A percentile compares a stretch with the other conserved stretches of the same genome.
Evolutionary conservation across 1,284 basidiomycete genomes (phyloP).

Genomic region (Malassezia dermatis): DNA sequence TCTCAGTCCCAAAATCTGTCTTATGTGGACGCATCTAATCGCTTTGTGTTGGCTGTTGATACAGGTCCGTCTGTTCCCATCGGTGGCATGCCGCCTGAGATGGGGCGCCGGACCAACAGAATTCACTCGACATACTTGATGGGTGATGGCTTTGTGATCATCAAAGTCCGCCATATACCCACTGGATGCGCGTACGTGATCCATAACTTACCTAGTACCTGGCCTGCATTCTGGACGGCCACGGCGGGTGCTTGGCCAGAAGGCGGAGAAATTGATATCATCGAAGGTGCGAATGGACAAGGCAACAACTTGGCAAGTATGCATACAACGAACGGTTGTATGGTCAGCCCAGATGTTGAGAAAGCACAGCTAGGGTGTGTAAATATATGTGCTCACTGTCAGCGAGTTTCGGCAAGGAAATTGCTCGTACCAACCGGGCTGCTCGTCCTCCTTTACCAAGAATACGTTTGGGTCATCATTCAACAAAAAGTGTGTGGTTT

Average conservation of each 20-base stretch:
- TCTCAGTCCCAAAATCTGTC: slow-evolving; percentile 23
- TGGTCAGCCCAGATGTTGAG: slow-evolving; percentile 13
- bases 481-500: slow-evolving; percentile 18
- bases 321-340: slow-evolving; percentile 29
- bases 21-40: slow-evolving; percentile 19
- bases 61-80: slow-evolving; percentile 3
- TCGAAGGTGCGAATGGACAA: slow-evolving; percentile 35
- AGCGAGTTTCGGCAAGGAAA: slow-evolving; percentile 13
- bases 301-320: slow-evolving; percentile 29
- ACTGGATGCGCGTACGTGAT: slow-evolving; percentile 24
- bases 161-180: slow-evolving; percentile 25
- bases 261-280: slow-evolving; percentile 40
- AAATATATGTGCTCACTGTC: neutral
- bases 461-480: slow-evolving; percentile 25
- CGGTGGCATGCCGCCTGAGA: slow-evolving; percentile 16
- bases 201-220: slow-evolving; percentile 15
- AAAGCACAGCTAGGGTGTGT: slow-evolving; percentile 18
- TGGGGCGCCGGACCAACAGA: slow-evolving; percentile 24
- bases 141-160: slow-evolving; percentile 28
- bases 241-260: slow-evolving; percentile 27
- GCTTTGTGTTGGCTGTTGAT: slow-evolving; percentile 28
- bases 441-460: slow-evolving; percentile 21
- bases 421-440: slow-evolving; percentile 34
- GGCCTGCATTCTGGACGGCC: slow-evolving; percentile 44
- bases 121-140: slow-evolving; percentile 25